Evolutionary conservation across 2,329 filamentous ascomycete species (phyloP), one percentile per base, ranked within the genome.

Genomic region (Onygenales sp.): DNA sequence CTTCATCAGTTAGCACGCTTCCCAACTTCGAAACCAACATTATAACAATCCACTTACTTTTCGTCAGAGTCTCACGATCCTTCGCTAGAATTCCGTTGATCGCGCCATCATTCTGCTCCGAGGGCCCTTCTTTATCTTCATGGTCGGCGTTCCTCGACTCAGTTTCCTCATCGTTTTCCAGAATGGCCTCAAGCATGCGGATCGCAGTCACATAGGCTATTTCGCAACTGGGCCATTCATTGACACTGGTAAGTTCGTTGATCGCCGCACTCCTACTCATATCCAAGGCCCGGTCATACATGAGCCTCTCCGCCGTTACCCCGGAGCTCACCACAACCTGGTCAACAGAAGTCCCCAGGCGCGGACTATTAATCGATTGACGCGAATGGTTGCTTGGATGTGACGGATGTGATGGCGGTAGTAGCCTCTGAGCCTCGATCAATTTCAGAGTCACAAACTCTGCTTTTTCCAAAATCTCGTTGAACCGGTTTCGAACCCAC

Each of bases 251-350:
- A 49, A 98, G 87, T 71, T 98, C 93, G 62, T 95, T 94, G 65
- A 97, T 93, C 6, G 93, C 93, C 6, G 93, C 92, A 3, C 88
- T 84, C 51, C 90, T 84, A 67, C 90, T 96, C 93, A 98, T 97
- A 68, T 98, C 93, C 21, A 97, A 75, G 0, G 93, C 93, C 46
- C 93, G 87, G 62, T 98, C 93, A 66, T 96, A 98, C 90, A 98
- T 96, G 45, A 98, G 77, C 71, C 91, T 95, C 73, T 97, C 93
- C 0, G 93, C 93, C 21, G 90, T 96, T 53, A 96, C 84, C 1
- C 92, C 93, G 2, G 88, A 83, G 11, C 88, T 95, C 31, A 98
- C 78, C 47, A 87, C 81, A 31, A 96, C 89, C 51, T 88, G 86
- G 56, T 93, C 88, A 2, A 82, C 79, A 13, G 85, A 84, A 3